Conservation (phyloP, 1,284 basidiomycete species). For the Coriolopsis trogii region DNA sequence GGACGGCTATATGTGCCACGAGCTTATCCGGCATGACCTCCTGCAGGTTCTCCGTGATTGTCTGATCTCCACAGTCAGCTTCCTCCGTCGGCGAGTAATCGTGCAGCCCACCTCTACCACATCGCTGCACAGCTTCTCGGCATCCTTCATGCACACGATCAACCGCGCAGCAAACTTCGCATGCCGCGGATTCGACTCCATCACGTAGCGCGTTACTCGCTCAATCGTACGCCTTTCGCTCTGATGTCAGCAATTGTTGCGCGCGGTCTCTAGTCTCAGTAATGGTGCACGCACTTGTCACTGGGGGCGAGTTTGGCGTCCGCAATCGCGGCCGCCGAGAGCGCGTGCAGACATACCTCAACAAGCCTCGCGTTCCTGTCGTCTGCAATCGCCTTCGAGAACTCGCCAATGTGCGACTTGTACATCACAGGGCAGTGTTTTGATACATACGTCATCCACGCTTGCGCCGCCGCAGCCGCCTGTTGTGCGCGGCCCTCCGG, state of each 20-base stretch:
- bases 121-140: slow-evolving; percentile 51
- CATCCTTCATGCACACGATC: slow-evolving; percentile 62
- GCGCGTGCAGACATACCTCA: slow-evolving; percentile 74
- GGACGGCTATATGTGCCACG: slow-evolving; percentile 69
- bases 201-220: slow-evolving; percentile 61
- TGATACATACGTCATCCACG: slow-evolving; percentile 65
- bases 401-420: slow-evolving; percentile 74
- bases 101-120: slow-evolving; percentile 65
- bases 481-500: slow-evolving; percentile 37
- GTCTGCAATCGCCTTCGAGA: slow-evolving; percentile 73
- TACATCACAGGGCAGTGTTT: slow-evolving; percentile 80
- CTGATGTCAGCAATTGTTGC: slow-evolving; percentile 3
- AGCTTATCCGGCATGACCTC: slow-evolving; percentile 56
- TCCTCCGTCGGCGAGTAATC: not conserved
- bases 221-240: slow-evolving; percentile 64
- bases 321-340: slow-evolving; percentile 67
- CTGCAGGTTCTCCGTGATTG: slow-evolving; percentile 59
- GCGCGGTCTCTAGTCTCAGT: too few species aligned
- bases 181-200: slow-evolving; percentile 65
- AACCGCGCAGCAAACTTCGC: slow-evolving; percentile 91
- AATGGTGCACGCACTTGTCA: slow-evolving; percentile 62
- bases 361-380: slow-evolving; percentile 61
- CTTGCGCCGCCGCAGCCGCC: slow-evolving; percentile 49
- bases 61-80: slow-evolving; percentile 38
- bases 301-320: slow-evolving; percentile 58